phyloP scores from a whole-genome alignment of 139 green algal species.

The Volvox reticuliferus region DNA sequence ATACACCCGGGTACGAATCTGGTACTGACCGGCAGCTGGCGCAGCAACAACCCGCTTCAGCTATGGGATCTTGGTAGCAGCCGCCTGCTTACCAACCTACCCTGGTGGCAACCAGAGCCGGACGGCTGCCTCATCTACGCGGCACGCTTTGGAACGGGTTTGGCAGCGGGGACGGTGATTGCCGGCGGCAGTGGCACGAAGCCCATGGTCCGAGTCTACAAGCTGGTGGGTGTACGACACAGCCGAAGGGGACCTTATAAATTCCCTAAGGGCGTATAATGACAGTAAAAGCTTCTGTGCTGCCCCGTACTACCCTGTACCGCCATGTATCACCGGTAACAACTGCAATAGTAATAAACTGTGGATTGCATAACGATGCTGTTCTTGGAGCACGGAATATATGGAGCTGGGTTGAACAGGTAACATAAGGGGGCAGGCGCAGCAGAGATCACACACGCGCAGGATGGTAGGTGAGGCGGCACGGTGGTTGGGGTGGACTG shows the following conservation, averaged over 20 bases:
- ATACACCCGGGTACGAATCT: conserved; percentile 14
- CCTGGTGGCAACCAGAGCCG: conserved; percentile 59
- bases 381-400: no score
- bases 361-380: no score
- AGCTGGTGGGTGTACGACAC: conserved; percentile 33
- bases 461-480: no score
- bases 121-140: conserved; percentile 59
- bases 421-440: no score
- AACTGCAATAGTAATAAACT: no score
- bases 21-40: conserved; percentile 61
- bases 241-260: not conserved
- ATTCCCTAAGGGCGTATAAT: not conserved
- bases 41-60: conserved; percentile 54
- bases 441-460: no score
- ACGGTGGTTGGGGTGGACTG: no score
- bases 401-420: no score
- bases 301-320: no score
- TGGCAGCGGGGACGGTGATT: conserved; percentile 29
- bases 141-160: conserved; percentile 54
- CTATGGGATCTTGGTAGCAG: conserved; percentile 64
- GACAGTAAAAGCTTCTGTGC: no score
- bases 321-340: not conserved
- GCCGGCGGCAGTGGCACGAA: conserved; percentile 58
- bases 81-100: conserved; percentile 63
- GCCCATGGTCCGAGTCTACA: conserved; percentile 52